Base-by-base conservation (phyloP, 179 eudicot species). In the Amaranthus tricolor region DNA sequence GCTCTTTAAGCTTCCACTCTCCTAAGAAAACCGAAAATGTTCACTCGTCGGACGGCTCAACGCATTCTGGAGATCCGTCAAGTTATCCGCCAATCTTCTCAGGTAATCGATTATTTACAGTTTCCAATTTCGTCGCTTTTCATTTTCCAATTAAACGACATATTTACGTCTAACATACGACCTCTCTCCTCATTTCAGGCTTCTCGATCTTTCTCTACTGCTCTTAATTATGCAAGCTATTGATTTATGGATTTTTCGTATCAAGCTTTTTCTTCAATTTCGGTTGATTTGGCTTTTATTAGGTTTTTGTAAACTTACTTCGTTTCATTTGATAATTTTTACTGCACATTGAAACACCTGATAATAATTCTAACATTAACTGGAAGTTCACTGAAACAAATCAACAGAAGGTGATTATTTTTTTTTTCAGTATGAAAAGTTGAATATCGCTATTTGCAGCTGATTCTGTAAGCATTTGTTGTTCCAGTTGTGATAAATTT, bases 151-250 rank as follows among this genome's bases (percentile, higher is more conserved):
- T 60, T 20, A 45, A 49, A 59, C 75, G 66, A 17, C 9, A 24
- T 10, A 1, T 43, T 24, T 1, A 59, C 43, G 20, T 24, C 16
- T 58, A 1, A 31, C 4, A 5, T 8, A 14, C 6, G 68, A 68
- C 77, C 54, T 40, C 50, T 54, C 66, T 70, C 68, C 71, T 17
- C 48, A 49, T 70, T 7, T 61, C 91, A 92, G 96, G 81, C 88
- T 20, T 83, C 94, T 79, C 84, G 98, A 80, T 86, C 94, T 0
- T 80, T 94, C 58, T 92, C 98, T 66, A 89, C 97, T 68, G 98
- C 98, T 51, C 85, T 94, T 67, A 94, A 94, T 78, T 94, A 89
- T 67, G 98, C 92, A 85, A 91, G 95, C 75, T 84, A 10, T 16
- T 59, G 49, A 20, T 59, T 71, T 57, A 7, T 60, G 11, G 17